These are phyloP conservation scores for Globisporangium barbulae DNA, from an alignment of 352 stramenopile species.

Conservation along the genomic window DNA sequence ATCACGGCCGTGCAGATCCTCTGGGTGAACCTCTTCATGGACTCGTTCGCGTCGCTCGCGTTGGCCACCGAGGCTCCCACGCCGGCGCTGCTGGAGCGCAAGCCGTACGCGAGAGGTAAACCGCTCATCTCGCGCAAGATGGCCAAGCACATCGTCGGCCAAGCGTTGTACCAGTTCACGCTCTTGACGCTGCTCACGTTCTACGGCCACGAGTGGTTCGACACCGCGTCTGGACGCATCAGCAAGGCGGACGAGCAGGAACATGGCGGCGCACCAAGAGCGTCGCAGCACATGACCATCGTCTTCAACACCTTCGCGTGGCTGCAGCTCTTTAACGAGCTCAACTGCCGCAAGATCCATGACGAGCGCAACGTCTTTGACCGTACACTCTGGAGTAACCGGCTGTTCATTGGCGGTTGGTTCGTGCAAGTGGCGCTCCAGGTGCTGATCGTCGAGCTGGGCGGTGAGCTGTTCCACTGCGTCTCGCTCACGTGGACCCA, in stretches of 20 bases:
- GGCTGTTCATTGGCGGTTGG: slow-evolving; percentile 81
- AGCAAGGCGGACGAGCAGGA: slow-evolving; percentile 1
- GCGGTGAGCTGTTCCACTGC: slow-evolving; percentile 39
- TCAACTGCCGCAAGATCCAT: slow-evolving; percentile 83
- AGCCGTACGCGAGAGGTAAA: slow-evolving; percentile 67
- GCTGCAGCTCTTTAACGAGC: slow-evolving; percentile 93
- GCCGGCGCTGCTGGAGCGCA: slow-evolving; percentile 61
- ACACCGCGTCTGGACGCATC: slow-evolving; percentile 15
- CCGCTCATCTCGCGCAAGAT: slow-evolving; percentile 84
- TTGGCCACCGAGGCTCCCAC: slow-evolving; percentile 85
- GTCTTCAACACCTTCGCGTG: slow-evolving; percentile 99
- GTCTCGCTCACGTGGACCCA: slow-evolving; percentile 13
- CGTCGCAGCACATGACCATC: slow-evolving; percentile 91
- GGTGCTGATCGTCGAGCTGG: slow-evolving; percentile 89
- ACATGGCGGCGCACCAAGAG: not conserved
- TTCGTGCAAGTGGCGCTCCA: slow-evolving; percentile 80
- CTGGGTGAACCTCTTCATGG: slow-evolving; percentile 95
- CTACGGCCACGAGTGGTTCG: slow-evolving; percentile 23
- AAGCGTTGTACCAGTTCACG: slow-evolving; percentile 76
- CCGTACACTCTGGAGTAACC: slow-evolving; percentile 4
- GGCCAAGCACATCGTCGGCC: slow-evolving; percentile 85
- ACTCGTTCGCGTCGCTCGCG: slow-evolving; percentile 89
- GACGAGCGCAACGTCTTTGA: slow-evolving; percentile 32
- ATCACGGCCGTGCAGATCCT: slow-evolving; percentile 91
- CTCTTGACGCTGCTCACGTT: slow-evolving; percentile 74